phyloP scores from a whole-genome alignment of 371 early-diverging fungal genomes.

The Actinomortierella wolfii region DNA sequence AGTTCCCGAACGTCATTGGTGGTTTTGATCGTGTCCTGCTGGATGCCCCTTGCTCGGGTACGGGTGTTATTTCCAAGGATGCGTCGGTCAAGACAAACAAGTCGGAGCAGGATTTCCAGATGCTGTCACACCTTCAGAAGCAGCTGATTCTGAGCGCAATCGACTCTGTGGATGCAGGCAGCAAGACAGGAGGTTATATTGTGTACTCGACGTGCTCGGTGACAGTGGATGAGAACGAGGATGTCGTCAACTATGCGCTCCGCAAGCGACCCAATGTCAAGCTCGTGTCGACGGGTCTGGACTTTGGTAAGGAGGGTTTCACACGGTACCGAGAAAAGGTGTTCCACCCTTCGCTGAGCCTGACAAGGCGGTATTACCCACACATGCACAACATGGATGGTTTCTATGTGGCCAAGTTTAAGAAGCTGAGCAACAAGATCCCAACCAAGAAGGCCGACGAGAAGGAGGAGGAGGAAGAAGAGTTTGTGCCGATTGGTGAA shows the following conservation, averaged over 20 bases:
- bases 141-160: constrained; percentile 96
- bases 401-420: constrained; percentile 98
- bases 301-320: constrained; percentile 94
- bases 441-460: constrained; percentile 41
- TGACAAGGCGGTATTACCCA: constrained; percentile 96
- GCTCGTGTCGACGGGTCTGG: constrained; percentile 87
- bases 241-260: constrained; percentile 96
- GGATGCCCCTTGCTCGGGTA: constrained; percentile 99
- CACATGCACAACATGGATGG: constrained; percentile 99
- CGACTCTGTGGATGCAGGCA: constrained; percentile 96
- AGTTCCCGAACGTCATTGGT: constrained; percentile 94
- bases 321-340: constrained; percentile 83
- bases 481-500: constrained; percentile 28
- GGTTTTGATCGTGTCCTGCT: constrained; percentile 98
- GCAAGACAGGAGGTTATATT: constrained; percentile 93
- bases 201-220: constrained; percentile 99
- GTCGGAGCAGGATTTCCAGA: constrained; percentile 87
- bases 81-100: constrained; percentile 95
- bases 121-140: constrained; percentile 93
- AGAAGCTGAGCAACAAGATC: constrained; percentile 81
- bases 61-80: constrained; percentile 99
- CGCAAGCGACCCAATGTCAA: constrained; percentile 94
- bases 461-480: constrained; percentile 38
- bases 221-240: constrained; percentile 99
- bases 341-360: constrained; percentile 87